Evolutionary conservation across 345 rosid species (phyloP).

Genomic region (Microcos paniculata): DNA sequence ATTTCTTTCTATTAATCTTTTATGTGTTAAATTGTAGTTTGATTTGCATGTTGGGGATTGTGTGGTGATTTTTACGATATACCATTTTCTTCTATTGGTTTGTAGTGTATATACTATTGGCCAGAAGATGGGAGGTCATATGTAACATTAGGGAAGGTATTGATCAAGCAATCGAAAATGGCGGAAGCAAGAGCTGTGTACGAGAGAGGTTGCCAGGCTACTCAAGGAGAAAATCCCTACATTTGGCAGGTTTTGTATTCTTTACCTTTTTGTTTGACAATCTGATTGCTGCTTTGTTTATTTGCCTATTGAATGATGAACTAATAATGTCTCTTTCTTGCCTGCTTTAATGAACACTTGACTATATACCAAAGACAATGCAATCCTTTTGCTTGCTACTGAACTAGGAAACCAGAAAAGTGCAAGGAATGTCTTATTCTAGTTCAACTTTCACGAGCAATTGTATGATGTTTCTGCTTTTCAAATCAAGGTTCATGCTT

Average conservation of each 20-base stretch:
- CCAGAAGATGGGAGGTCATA: constrained; percentile 98
- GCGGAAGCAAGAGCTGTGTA: constrained; percentile 74
- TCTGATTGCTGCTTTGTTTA: neutral
- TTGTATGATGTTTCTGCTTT: neutral
- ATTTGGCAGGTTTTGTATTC: constrained; percentile 86
- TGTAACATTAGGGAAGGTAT: constrained; percentile 79
- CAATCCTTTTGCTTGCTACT: neutral
- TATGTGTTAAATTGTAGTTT: neutral
- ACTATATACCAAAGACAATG: neutral
- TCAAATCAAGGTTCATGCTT: constrained; percentile 10
- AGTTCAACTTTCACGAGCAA: neutral
- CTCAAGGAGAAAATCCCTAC: constrained; percentile 95
- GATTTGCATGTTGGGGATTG: neutral
- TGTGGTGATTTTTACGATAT: neutral
- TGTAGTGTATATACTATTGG: constrained; percentile 82
- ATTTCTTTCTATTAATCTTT: too few species aligned
- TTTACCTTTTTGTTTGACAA: neutral
- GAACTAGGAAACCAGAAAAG: neutral
- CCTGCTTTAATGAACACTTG: neutral
- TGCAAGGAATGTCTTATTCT: neutral
- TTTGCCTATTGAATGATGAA: neutral
- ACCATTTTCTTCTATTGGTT: constrained; percentile 21
- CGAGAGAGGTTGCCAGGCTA: constrained; percentile 86
- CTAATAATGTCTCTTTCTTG: neutral
- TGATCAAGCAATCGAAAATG: constrained; percentile 63